Conservation (phyloP, 805 yeast genomes). For the Cyberlindnera xishuangbannaensis region DNA sequence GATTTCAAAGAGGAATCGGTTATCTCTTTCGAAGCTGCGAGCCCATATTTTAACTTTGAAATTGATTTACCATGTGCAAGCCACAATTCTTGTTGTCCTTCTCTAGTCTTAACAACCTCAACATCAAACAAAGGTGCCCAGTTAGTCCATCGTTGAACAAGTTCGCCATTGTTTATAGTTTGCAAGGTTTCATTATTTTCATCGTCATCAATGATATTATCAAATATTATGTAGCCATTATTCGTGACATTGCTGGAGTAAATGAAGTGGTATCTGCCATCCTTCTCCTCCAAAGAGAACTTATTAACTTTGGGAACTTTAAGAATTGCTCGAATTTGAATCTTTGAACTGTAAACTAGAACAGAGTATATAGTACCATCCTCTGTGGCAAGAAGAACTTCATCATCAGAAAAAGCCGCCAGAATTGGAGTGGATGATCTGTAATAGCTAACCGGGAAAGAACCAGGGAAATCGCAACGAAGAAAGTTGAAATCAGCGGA, state of each 20-base stretch:
- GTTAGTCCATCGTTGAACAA: conserved; percentile 30
- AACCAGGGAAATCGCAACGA: conserved; percentile 15
- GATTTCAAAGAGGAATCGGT: conserved; percentile 14
- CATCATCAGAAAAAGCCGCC: conserved; percentile 10
- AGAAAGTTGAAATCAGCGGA: conserved; percentile 40
- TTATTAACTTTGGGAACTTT: conserved; percentile 32
- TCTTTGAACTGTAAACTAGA: conserved; percentile 19
- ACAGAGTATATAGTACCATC: conserved; percentile 22
- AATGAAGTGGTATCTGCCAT: conserved; percentile 15
- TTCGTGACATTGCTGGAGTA: conserved; percentile 39
- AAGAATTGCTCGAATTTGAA: conserved; percentile 27
- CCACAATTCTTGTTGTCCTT: conserved; percentile 35
- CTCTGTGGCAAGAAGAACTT: conserved; percentile 22
- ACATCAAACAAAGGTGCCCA: conserved; percentile 46
- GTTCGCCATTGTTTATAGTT: conserved; percentile 1
- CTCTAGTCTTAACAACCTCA: conserved; percentile 26
- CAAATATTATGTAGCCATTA: conserved; percentile 31
- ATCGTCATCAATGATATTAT: conserved; percentile 20
- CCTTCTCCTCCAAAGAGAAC: conserved; percentile 17
- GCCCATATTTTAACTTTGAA: conserved; percentile 17
- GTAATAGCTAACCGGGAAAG: conserved; percentile 37
- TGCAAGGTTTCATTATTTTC: conserved; percentile 7
- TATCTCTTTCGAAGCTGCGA: conserved; percentile 13
- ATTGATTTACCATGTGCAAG: conserved; percentile 18
- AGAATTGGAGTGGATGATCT: conserved; percentile 24